Evolutionary conservation across 495 filamentous ascomycete species (phyloP).

Genomic region (Penicillium lividum): DNA sequence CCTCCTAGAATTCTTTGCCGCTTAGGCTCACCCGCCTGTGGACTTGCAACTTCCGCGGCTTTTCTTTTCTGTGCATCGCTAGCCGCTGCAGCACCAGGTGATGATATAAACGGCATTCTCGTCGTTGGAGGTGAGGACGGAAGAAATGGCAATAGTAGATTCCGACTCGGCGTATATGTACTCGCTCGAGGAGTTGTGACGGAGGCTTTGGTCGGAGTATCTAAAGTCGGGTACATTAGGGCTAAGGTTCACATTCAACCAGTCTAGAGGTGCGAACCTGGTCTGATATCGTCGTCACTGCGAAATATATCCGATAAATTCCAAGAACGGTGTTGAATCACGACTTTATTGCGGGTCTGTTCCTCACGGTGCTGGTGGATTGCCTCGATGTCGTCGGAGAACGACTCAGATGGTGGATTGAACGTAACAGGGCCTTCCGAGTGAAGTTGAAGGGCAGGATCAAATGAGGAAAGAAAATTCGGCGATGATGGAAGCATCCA

Average conservation of each 20-base stretch:
- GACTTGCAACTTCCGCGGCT: constrained; percentile 35
- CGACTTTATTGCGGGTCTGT: constrained; percentile 54
- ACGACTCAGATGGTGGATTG: constrained; percentile 38
- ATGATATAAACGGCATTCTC: constrained; percentile 65
- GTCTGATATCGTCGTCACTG: constrained; percentile 59
- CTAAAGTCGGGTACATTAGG: constrained; percentile 22
- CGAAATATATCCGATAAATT: constrained; percentile 59
- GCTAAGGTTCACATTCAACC: background rate
- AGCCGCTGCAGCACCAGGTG: constrained; percentile 38
- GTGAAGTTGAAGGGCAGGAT: constrained; percentile 54
- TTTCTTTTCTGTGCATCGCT: constrained; percentile 48
- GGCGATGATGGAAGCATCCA: constrained; percentile 43
- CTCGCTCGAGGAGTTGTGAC: constrained; percentile 29
- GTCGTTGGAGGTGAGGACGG: constrained; percentile 36
- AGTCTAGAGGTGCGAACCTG: constrained; percentile 33
- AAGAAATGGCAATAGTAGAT: constrained; percentile 20
- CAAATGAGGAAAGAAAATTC: constrained; percentile 48
- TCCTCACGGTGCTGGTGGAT: constrained; percentile 53
- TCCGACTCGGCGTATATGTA: constrained; percentile 17
- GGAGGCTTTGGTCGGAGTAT: constrained; percentile 41
- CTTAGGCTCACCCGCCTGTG: constrained; percentile 40
- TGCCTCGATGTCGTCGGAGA: constrained; percentile 65
- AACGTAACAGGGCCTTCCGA: constrained; percentile 38
- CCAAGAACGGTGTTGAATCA: constrained; percentile 66
- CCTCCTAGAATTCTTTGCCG: constrained; percentile 46